phyloP scores from a whole-genome alignment of 345 rosid species.

The Eucalyptus erythrocorys region DNA sequence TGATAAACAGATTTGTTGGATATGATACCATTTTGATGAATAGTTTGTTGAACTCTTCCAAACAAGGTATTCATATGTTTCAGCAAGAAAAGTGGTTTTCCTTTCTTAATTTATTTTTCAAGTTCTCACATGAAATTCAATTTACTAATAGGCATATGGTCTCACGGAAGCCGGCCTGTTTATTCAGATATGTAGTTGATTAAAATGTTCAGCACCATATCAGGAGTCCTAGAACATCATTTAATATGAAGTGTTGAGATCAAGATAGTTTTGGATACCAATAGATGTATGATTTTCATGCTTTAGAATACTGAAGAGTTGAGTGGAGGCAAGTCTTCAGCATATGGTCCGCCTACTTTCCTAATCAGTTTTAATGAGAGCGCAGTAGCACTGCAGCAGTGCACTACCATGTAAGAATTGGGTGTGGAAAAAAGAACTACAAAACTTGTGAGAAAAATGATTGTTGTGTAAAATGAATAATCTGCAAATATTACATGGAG shows the following conservation, averaged over 20 bases:
- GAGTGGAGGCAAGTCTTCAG: background rate
- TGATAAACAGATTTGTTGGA: constrained; percentile 96
- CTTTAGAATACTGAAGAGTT: background rate
- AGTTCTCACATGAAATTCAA: background rate
- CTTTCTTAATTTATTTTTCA: background rate
- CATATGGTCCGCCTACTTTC: background rate
- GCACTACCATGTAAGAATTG: background rate
- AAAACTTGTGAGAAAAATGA: background rate
- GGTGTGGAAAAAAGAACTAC: background rate
- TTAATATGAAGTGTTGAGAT: background rate
- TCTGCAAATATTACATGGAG: background rate
- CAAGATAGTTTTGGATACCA: background rate
- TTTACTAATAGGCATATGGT: background rate
- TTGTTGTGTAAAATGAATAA: background rate
- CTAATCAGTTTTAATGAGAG: background rate
- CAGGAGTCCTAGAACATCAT: background rate
- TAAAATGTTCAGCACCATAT: background rate
- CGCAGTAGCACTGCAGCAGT: background rate
- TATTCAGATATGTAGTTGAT: background rate
- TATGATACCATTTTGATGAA: constrained; percentile 99
- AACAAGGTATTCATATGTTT: constrained; percentile 53
- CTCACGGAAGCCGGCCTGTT: background rate
- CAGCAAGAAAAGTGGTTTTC: background rate
- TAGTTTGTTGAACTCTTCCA: constrained; percentile 76
- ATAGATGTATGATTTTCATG: background rate